Evolutionary conservation across 345 rosid genomes (phyloP), one percentile per base, ranked within the genome.

Genomic region (Stellera chamaejasme): DNA sequence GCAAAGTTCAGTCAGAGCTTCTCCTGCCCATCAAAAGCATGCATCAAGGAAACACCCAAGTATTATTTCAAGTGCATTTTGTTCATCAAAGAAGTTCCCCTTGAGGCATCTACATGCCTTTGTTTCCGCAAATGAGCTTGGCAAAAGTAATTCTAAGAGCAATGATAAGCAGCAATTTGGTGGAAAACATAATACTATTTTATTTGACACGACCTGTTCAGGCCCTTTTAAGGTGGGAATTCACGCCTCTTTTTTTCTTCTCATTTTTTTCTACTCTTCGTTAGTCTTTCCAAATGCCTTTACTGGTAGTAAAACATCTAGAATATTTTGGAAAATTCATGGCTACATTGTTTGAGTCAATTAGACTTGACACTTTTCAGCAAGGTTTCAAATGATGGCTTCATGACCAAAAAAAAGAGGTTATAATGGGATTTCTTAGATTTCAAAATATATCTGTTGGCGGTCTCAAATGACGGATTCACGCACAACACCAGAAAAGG

Each of bases 11-110:
- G 53, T 58, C 19, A 61, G 71, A 53, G 77, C 87, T 66, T 88
- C 96, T 69, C 96, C 95, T 51, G 84, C 88, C 43, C 90, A 81
- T 61, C 32, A 64, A 58, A 85, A 85, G 76, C 80, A 77, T 13
- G 65, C 63, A 54, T 67, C 81, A 36, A 80, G 78, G 67, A 85
- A 80, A 50, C 98, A 85, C 44, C 95, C 96, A 12, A 82, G 82
- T 67, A 78, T 85, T 46, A 88, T 88, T 56, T 82, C 98, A 57
- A 83, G 79, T 55, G 69, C 95, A 47, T 85, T 91, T 70, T 88
- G 98, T 64, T 91, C 95, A n/a, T 85, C 95, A 4, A 83, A 79
- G 49, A 79, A 58, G 46, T 76, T 88, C 69, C 81, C 86, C 12
- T 47, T 80, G 49, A 73, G 68, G 66, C 82, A 85, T 66, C 70